These are phyloP conservation scores for Saposhnikovia divaricata DNA, from an alignment of 129 eudicot species.

Conservation along the genomic window DNA sequence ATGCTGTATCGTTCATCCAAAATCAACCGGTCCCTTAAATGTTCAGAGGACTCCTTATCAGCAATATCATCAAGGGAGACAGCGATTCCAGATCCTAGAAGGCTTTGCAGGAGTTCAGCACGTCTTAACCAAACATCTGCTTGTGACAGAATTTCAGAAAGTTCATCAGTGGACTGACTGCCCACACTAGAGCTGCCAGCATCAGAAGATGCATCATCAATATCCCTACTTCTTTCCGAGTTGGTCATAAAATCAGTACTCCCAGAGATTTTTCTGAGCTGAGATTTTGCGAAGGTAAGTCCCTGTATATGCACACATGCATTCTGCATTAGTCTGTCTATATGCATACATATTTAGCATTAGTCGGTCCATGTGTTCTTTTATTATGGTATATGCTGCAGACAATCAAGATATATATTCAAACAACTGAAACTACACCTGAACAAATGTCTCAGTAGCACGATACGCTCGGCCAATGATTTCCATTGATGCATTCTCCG, in stretches of 20 bases:
- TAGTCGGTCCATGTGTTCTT: neutral
- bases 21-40: slow-evolving; percentile 77
- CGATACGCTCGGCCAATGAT: slow-evolving; percentile 94
- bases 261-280: slow-evolving; percentile 63
- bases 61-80: slow-evolving; percentile 98
- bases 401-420: neutral
- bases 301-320: slow-evolving; percentile 39
- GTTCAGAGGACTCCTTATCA: slow-evolving; percentile 80
- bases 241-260: slow-evolving; percentile 52
- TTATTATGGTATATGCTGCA: neutral
- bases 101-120: slow-evolving; percentile 95
- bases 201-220: slow-evolving; percentile 84
- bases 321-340: slow-evolving; percentile 7
- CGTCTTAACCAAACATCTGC: slow-evolving; percentile 86
- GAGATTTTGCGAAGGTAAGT: slow-evolving; percentile 71
- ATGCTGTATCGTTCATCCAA: slow-evolving; percentile 85
- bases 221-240: slow-evolving; percentile 63
- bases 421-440: slow-evolving; percentile 37
- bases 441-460: slow-evolving; percentile 93
- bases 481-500: slow-evolving; percentile 91
- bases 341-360: slow-evolving; percentile 12
- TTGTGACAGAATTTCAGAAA: slow-evolving; percentile 69
- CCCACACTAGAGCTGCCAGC: slow-evolving; percentile 92
- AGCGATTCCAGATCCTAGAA: slow-evolving; percentile 91
- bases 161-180: slow-evolving; percentile 75